Base-by-base conservation (phyloP, 768 basidiomycete species). In the Xerocomus brunneocitrinus region DNA sequence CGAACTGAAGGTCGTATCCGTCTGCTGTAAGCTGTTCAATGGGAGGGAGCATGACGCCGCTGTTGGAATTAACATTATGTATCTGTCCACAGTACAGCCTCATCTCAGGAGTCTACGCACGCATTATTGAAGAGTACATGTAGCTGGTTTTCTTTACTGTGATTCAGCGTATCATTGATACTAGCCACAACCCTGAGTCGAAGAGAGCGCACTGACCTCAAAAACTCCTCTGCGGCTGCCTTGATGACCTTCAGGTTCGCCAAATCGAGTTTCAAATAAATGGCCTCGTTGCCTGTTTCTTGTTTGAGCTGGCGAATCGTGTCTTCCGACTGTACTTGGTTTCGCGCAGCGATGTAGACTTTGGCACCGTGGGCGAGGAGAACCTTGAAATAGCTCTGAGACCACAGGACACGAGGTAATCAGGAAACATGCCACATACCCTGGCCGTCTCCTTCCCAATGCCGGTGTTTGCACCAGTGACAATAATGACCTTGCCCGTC, bases 91-190 rank as follows among this genome's bases (percentile, higher is more conserved):
- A 22, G 8, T 8, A 31, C 1, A 27, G 2, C 19, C 19, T 19
- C 1, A 19, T 19, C 19, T 19, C 19, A 45, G 30, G 3, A 22
- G n/a, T n/a, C 8, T 19, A 43, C 79, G 49, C 46, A 79, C 78
- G 72, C 80, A 40, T 76, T 81, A 53, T 80, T 79, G 64, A 77
- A 74, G 8, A 83, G 65, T 5, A 78, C 69, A 49, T 82, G 69
- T 13, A 83, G 63, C 50, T 69, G 64, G 1, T 55, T 68, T 56
- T 82, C 80, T 54, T 74, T 75, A 34, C 74, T 78, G 40, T 16
- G 5, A 24, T 32, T 22, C n/a, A 28, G 13, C 0, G 25, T 14
- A n/a, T 38, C 36, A 8, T 30, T 12, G 22, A 19, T 36, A 22
- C 3, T 22, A 6, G 4, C 13, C 13, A 42, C 7, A 24, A 19